Evolutionary conservation across 2,329 filamentous ascomycete species (phyloP).

Genomic region (Claviceps digitariae): DNA sequence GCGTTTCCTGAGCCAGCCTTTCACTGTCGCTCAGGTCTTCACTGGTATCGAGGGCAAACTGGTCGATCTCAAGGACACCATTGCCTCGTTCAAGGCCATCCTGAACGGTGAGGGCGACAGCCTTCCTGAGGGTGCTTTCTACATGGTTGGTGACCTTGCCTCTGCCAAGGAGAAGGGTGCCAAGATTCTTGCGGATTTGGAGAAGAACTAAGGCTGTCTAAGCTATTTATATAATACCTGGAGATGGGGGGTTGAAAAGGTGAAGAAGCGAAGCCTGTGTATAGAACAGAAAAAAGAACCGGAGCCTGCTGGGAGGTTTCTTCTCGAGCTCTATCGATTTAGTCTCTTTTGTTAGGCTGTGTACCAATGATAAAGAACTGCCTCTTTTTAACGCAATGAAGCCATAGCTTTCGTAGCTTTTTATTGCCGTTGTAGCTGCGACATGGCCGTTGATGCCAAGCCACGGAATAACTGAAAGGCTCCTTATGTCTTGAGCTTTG

Average conservation of each 20-base stretch:
- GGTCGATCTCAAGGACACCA: conserved; percentile 98
- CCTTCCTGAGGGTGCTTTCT: conserved; percentile 86
- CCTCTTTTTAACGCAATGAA: conserved; percentile 26
- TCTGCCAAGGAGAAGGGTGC: conserved; percentile 93
- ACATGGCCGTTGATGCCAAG: no score
- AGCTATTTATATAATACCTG: conserved; percentile 19
- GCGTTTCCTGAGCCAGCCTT: conserved; percentile 99
- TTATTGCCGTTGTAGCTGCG: not conserved
- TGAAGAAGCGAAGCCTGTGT: conserved; percentile 33
- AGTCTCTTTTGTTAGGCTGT: conserved; percentile 49
- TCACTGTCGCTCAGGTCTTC: conserved; percentile 77
- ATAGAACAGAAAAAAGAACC: conserved; percentile 44
- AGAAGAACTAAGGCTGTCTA: conserved; percentile 39
- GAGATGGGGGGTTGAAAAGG: conserved; percentile 10
- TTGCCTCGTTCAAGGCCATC: conserved; percentile 93
- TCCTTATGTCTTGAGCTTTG: no score
- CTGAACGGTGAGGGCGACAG: conserved; percentile 89
- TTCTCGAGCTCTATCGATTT: conserved; percentile 36
- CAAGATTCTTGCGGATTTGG: conserved; percentile 97
- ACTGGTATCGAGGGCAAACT: conserved; percentile 91
- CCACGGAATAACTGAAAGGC: no score
- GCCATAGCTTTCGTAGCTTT: conserved; percentile 7
- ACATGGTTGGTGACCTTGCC: conserved; percentile 96
- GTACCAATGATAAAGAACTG: conserved; percentile 44
- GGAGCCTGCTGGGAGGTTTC: conserved; percentile 31